Evolutionary conservation across 352 stramenopile species (phyloP), one percentile per base, ranked within the genome.

Genomic region (Nothophytophthora sp.): DNA sequence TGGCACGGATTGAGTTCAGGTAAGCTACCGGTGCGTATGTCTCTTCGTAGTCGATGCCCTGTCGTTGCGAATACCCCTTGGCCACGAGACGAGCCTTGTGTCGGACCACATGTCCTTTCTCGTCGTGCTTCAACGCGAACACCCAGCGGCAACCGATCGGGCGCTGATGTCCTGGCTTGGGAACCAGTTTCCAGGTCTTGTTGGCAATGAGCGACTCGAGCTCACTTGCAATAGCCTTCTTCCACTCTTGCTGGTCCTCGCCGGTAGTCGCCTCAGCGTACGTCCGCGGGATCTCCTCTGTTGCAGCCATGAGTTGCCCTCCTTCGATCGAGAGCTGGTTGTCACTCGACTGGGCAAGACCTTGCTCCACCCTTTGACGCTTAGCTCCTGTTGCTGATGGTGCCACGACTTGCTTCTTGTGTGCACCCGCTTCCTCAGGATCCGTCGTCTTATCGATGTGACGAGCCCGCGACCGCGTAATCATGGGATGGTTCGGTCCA

Each of bases 161-260:
- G 18, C 34, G 16, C 23, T 53, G 45, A 15, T 53, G 16, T 24
- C 23, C 28, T 19, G 51, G 51, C 24, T 22, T 27, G 3, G 32
- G 51, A 10, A 55, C 24, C 30, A 55, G 15, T 16, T 60, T 47
- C 41, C 34, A 53, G 0, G 41, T 60, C 41, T 53, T 46, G 51
- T 48, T 60, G 7, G 23, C 16, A 13, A 23, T 55, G 28, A 50
- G 30, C 15, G 53, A 50, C 24, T 49, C 18, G 2, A 61, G 13
- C 15, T 61, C 53, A 46, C 44, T 50, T n/a, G 18, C 23, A 15
- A 55, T 50, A 0, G 52, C 23, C 7, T 55, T 37, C 15, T 61
- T 55, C 23, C 44, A 61, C 18, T 48, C n/a, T 10, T 32, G 15
- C 19, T 18, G 9, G 29, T 60, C 42, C 18, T 19, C 22, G 10